phyloP scores from a whole-genome alignment of 1,139 yeast species.

The Diutina pseudorugosa region DNA sequence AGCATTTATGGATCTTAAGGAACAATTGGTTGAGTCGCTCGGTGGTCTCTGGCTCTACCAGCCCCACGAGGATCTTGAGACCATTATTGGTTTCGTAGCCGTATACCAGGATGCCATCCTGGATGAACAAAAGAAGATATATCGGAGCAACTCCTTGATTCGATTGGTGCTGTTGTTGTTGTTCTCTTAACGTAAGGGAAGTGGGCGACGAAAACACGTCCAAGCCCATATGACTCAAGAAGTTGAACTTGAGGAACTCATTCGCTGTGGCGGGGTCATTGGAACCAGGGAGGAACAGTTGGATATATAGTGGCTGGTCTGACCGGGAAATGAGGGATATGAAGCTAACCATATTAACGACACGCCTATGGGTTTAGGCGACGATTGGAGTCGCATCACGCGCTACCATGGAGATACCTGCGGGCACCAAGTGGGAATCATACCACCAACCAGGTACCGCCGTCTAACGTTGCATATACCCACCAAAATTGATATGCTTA shows the following conservation, averaged over 20 bases:
- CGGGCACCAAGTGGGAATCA: too few species aligned
- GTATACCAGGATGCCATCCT: conserved; percentile 49
- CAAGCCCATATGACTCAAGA: conserved; percentile 54
- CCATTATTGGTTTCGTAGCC: conserved; percentile 55
- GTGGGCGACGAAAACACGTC: conserved; percentile 49
- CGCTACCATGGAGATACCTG: neutral
- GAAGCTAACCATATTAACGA: conserved; percentile 18
- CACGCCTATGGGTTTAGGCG: neutral
- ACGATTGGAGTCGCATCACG: neutral
- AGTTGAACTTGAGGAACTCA: conserved; percentile 44
- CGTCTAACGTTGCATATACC: too few species aligned
- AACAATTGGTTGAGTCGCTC: conserved; percentile 19
- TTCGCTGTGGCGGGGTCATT: conserved; percentile 18
- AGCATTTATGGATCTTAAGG: conserved; percentile 32
- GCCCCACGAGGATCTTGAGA: conserved; percentile 44
- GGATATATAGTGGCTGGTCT: conserved; percentile 49
- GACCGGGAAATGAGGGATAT: conserved; percentile 43
- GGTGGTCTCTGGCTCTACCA: conserved; percentile 9
- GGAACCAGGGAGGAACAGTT: conserved; percentile 26
- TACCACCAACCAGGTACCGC: too few species aligned
- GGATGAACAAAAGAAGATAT: conserved; percentile 35
- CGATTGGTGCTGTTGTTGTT: conserved; percentile 19
- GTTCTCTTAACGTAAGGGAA: conserved; percentile 27
- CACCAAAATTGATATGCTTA: too few species aligned
- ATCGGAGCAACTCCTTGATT: conserved; percentile 14